phyloP scores from a whole-genome alignment of 2,329 filamentous ascomycete genomes.

The Pseudovirgaria hyperparasitica region DNA sequence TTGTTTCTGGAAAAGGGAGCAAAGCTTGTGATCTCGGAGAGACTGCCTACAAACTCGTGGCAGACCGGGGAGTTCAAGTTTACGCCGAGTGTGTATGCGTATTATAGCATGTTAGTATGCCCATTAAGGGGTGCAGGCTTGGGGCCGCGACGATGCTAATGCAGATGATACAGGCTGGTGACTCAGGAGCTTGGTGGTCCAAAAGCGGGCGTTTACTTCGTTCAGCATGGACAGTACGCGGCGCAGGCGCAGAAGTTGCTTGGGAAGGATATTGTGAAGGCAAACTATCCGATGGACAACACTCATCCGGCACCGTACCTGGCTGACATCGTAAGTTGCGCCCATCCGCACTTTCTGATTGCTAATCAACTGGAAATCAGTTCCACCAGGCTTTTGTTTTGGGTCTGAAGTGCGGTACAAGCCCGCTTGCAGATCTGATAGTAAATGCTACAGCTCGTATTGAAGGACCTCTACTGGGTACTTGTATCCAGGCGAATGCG shows the following conservation, averaged over 20 bases:
- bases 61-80: conserved; percentile 39
- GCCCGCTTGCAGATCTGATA: conserved; percentile 9
- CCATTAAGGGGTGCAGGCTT: not conserved
- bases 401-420: conserved; percentile 12
- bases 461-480: conserved; percentile 7
- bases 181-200: conserved; percentile 28
- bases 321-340: conserved; percentile 10
- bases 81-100: conserved; percentile 38
- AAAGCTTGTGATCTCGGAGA: conserved; percentile 41
- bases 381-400: conserved; percentile 11
- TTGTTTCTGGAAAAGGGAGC: conserved; percentile 41
- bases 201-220: conserved; percentile 22
- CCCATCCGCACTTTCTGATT: too few species aligned
- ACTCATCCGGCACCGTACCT: conserved; percentile 13
- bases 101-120: conserved; percentile 6
- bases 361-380: too few species aligned
- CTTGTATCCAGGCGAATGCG: conserved; percentile 10
- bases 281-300: conserved; percentile 13
- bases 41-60: conserved; percentile 49
- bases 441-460: conserved; percentile 12
- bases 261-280: conserved; percentile 9
- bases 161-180: conserved; percentile 7
- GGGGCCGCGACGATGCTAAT: conserved; percentile 1
- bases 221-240: conserved; percentile 45
- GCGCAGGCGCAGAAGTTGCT: conserved; percentile 24